phyloP scores from a whole-genome alignment of 208 protist genomes.

The Trypanosomatidae sp. region DNA sequence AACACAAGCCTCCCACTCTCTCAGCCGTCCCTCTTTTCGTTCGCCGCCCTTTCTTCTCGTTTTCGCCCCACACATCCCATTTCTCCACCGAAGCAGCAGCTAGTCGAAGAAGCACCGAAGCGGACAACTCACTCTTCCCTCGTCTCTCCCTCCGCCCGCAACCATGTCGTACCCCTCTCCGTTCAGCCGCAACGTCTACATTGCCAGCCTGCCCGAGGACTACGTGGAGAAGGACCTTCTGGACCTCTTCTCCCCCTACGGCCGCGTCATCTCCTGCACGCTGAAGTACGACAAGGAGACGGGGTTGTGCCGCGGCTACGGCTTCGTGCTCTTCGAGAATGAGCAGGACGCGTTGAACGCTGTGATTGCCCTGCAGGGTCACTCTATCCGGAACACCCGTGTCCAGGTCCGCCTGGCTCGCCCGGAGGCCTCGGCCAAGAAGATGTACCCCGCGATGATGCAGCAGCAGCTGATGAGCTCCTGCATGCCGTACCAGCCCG shows the following conservation, averaged over 20 bases:
- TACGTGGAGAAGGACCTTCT: conserved; percentile 72
- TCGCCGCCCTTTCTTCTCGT: too few relatives aligned
- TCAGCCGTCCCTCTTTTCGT: too few relatives aligned
- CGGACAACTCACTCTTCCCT: not conserved
- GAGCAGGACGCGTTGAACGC: conserved; percentile 60
- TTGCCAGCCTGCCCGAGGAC: conserved; percentile 74
- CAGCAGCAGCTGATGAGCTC: conserved; percentile 49
- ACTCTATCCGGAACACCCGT: conserved; percentile 51
- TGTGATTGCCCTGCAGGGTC: conserved; percentile 65
- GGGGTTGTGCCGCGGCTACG: conserved; percentile 75
- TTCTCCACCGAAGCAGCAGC: not conserved
- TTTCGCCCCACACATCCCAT: too few relatives aligned
- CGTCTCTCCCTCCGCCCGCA: too few relatives aligned
- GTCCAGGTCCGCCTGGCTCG: conserved; percentile 85
- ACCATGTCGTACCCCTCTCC: conserved; percentile 53
- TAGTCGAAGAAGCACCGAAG: not conserved
- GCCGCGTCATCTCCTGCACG: conserved; percentile 60
- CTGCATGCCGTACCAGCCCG: conserved; percentile 45
- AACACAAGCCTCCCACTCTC: too few relatives aligned
- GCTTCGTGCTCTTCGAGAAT: conserved; percentile 80
- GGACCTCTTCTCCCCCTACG: conserved; percentile 69
- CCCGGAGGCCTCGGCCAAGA: conserved; percentile 75
- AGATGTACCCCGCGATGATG: conserved; percentile 60
- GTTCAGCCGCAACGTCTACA: conserved; percentile 85
- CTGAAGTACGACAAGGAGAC: conserved; percentile 70